These are phyloP conservation scores for Terana coerulea DNA, from an alignment of 768 basidiomycete species.

Conservation along the genomic window DNA sequence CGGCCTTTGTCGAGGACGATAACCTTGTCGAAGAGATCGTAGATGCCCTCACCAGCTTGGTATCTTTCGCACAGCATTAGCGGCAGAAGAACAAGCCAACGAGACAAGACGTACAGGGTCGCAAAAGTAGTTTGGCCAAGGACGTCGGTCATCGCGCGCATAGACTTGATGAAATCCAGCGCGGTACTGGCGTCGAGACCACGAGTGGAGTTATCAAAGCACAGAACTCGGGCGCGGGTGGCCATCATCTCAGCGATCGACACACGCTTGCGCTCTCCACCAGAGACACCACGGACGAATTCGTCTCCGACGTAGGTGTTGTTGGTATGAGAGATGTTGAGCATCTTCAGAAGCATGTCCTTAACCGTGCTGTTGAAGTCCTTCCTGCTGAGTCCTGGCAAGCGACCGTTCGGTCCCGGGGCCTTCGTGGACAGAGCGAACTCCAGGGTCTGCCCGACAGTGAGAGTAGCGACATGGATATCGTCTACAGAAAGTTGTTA, in stretches of 20 bases:
- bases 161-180: conserved; percentile 75
- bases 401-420: conserved; percentile 67
- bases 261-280: conserved; percentile 77
- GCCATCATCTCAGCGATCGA: conserved; percentile 88
- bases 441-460: conserved; percentile 71
- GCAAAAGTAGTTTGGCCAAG: conserved; percentile 78
- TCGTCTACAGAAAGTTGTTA: conserved; percentile 47
- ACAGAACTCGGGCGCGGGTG: conserved; percentile 73
- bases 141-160: conserved; percentile 83
- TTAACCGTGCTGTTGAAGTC: conserved; percentile 55
- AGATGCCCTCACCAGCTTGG: conserved; percentile 76
- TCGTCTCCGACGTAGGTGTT: conserved; percentile 84
- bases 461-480: conserved; percentile 77
- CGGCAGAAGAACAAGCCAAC: background rate
- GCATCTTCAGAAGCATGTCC: conserved; percentile 66
- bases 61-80: conserved; percentile 20
- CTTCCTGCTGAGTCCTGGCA: conserved; percentile 61
- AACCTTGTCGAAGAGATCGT: conserved; percentile 83
- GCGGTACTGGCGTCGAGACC: conserved; percentile 87
- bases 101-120: conserved; percentile 47
- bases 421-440: conserved; percentile 73
- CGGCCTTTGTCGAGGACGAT: conserved; percentile 77
- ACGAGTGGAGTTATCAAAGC: conserved; percentile 82
- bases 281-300: conserved; percentile 77
- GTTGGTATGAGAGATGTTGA: conserved; percentile 79